phyloP scores from a whole-genome alignment of 371 early-diverging fungal species.

The Mucor piriformis region DNA sequence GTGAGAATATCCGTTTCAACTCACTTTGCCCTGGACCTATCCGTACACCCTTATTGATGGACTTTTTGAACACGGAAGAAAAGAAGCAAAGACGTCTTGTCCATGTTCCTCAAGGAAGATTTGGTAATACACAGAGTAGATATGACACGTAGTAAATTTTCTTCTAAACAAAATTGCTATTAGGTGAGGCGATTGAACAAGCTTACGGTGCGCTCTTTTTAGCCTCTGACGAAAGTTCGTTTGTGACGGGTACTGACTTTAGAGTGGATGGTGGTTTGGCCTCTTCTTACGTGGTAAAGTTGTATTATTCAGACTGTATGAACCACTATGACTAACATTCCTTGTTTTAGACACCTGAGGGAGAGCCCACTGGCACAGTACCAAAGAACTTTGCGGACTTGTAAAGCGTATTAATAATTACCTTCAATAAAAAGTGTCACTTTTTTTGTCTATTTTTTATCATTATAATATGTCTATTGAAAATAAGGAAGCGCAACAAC shows the following conservation, averaged over 20 bases:
- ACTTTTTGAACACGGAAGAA: conserved; percentile 83
- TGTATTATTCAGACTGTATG: neutral
- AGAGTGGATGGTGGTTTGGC: conserved; percentile 85
- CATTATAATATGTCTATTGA: neutral
- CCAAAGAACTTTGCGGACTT: conserved; percentile 51
- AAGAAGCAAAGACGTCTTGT: conserved; percentile 84
- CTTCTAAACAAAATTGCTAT: no score
- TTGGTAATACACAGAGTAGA: conserved; percentile 57
- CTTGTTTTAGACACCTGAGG: conserved; percentile 54
- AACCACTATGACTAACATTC: conserved; percentile 10
- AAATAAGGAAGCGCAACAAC: conserved; percentile 4
- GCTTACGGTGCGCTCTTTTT: conserved; percentile 84
- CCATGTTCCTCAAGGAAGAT: conserved; percentile 87
- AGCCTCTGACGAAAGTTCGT: conserved; percentile 83
- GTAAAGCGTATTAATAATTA: conserved; percentile 4
- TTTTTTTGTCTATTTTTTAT: neutral
- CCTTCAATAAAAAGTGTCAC: neutral
- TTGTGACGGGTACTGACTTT: conserved; percentile 86
- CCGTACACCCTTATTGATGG: conserved; percentile 83
- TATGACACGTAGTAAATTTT: no score
- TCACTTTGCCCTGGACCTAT: conserved; percentile 90
- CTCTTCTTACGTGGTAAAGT: conserved; percentile 72
- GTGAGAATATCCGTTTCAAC: conserved; percentile 89
- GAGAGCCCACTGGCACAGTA: conserved; percentile 44
- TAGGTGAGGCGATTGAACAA: conserved; percentile 87